Conservation (phyloP, 768 basidiomycete species). For the Leccinum longicurvipes region DNA sequence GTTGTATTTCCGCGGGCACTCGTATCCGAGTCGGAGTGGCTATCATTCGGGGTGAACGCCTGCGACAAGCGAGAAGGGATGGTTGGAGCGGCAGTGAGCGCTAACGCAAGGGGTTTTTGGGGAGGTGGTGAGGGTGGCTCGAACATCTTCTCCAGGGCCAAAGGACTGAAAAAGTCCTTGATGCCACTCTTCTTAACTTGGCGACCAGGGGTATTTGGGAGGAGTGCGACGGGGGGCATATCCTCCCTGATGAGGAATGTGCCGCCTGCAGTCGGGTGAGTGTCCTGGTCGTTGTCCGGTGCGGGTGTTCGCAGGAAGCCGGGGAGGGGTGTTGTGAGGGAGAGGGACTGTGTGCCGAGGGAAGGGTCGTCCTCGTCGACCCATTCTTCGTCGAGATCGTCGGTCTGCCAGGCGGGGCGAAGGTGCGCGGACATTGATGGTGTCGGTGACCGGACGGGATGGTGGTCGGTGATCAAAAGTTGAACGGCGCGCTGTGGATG, state of each 20-base stretch:
- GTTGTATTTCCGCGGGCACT: conserved; percentile 9
- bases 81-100: conserved; percentile 28
- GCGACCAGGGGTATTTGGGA: conserved; percentile 65
- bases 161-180: conserved; percentile 85
- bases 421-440: conserved; percentile 8
- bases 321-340: conserved; percentile 55
- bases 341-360: conserved; percentile 51
- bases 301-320: conserved; percentile 44
- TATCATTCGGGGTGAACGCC: conserved; percentile 32
- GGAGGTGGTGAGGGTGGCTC: conserved; percentile 85
- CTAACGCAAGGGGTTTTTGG: conserved; percentile 16
- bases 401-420: conserved; percentile 80
- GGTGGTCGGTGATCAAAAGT: not conserved
- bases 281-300: conserved; percentile 31
- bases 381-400: conserved; percentile 92
- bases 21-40: conserved; percentile 23
- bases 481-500: conserved; percentile 7
- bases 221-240: conserved; percentile 48
- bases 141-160: conserved; percentile 88
- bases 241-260: conserved; percentile 79
- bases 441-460: not conserved
- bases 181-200: conserved; percentile 52
- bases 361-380: conserved; percentile 51
- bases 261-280: conserved; percentile 43
- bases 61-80: conserved; percentile 38